Conservation (phyloP, 106 monocot genomes). For the Dendrobium huoshanense region DNA sequence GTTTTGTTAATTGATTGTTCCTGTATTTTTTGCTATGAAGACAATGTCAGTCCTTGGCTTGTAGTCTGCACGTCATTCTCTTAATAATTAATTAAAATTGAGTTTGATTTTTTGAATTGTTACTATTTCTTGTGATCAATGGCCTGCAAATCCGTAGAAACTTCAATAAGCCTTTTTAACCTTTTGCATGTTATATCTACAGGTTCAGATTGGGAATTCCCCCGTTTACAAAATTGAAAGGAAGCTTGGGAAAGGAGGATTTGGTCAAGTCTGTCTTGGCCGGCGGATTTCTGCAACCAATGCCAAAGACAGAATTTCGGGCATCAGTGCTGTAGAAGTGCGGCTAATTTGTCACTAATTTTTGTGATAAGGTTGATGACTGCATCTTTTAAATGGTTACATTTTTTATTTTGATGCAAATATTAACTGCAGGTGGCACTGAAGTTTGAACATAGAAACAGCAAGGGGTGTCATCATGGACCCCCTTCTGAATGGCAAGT, state of each 20-base stretch:
- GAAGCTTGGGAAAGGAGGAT: conserved; percentile 79
- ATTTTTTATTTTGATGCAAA: conserved; percentile 1
- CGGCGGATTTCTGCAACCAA: conserved; percentile 41
- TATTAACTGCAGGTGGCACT: conserved; percentile 51
- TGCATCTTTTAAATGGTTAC: not conserved
- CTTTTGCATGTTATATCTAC: conserved; percentile 16
- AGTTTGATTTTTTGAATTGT: not conserved
- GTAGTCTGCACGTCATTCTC: not conserved
- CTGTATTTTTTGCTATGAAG: too few species aligned
- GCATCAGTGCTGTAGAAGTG: conserved; percentile 56
- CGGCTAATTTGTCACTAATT: not conserved
- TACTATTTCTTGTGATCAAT: not conserved
- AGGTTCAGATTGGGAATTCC: conserved; percentile 63
- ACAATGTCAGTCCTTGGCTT: too few species aligned
- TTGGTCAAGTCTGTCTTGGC: conserved; percentile 83
- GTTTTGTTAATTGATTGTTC: too few species aligned
- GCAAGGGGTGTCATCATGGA: conserved; percentile 81
- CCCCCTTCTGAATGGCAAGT: conserved; percentile 93
- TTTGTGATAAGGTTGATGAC: not conserved
- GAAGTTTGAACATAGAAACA: conserved; percentile 82
- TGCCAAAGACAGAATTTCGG: conserved; percentile 30
- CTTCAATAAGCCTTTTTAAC: not conserved
- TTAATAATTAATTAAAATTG: conserved; percentile 2
- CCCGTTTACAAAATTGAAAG: conserved; percentile 60
- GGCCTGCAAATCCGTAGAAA: not conserved